phyloP scores from a whole-genome alignment of 768 basidiomycete genomes.

The Hortiboletus campestris region DNA sequence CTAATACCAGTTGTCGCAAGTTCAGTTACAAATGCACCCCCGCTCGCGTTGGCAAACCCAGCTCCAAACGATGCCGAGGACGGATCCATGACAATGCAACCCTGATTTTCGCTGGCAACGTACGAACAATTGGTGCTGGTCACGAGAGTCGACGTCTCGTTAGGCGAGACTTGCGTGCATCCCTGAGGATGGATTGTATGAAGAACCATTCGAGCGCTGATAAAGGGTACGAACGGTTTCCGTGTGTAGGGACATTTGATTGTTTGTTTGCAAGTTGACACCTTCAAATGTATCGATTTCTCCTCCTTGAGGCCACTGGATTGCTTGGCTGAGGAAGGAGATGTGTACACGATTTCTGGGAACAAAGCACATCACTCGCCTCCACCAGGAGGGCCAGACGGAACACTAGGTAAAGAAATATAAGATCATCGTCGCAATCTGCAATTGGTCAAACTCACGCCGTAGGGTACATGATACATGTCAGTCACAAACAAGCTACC shows the following conservation, averaged over 20 bases:
- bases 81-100: constrained; percentile 62
- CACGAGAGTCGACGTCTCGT: constrained; percentile 50
- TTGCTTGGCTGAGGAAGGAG: constrained; percentile 40
- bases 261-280: constrained; percentile 63
- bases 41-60: constrained; percentile 61
- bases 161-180: constrained; percentile 50
- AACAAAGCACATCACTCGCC: constrained; percentile 13
- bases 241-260: constrained; percentile 78
- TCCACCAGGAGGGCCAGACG: constrained; percentile 68
- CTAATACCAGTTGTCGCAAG: constrained; percentile 63
- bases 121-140: constrained; percentile 61
- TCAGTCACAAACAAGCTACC: constrained; percentile 67
- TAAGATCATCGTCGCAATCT: neutral
- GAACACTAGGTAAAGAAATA: constrained; percentile 47
- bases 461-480: constrained; percentile 62
- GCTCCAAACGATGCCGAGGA: constrained; percentile 58
- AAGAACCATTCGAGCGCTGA: neutral
- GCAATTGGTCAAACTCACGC: constrained; percentile 38
- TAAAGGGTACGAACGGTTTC: constrained; percentile 37
- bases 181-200: constrained; percentile 32
- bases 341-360: neutral
- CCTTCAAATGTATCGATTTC: constrained; percentile 85
- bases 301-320: constrained; percentile 60
- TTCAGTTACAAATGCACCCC: constrained; percentile 77
- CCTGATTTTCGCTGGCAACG: constrained; percentile 53